Percentiles rank a stretch among this genome's conserved stretches.
Evolutionary conservation across 208 protist species (phyloP).

Genomic region (Acanthamoeba healyi): DNA sequence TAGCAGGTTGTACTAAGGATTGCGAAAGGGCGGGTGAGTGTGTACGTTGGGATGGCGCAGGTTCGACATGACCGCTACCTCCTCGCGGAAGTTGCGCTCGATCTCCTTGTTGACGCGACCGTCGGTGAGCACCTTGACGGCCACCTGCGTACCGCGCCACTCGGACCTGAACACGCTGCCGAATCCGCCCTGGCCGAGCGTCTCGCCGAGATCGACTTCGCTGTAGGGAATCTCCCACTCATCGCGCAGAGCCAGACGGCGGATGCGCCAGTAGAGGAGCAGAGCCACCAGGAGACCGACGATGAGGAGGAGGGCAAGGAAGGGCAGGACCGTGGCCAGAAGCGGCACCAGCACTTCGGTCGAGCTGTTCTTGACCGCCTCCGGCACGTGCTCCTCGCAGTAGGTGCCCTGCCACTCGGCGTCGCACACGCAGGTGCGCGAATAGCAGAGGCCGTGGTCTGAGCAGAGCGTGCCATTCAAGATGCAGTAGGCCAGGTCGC

Average conservation of each 20-base stretch:
- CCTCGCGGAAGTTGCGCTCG: background rate
- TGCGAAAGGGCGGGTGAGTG: no score
- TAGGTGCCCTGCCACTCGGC: background rate
- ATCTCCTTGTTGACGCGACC: background rate
- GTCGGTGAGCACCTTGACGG: slow-evolving; percentile 9
- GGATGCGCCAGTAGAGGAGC: background rate
- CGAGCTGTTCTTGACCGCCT: no score
- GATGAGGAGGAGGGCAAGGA: background rate
- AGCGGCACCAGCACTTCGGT: background rate
- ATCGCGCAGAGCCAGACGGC: background rate
- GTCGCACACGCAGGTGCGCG: background rate
- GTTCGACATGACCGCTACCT: background rate
- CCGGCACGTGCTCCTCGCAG: background rate
- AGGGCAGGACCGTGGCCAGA: background rate
- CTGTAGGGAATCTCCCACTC: background rate
- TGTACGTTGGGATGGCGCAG: slow-evolving; percentile 29
- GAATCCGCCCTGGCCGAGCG: background rate
- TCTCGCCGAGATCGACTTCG: background rate
- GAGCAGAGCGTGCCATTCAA: background rate
- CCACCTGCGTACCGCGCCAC: background rate
- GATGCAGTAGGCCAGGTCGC: background rate
- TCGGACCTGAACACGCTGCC: background rate
- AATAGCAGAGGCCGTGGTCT: background rate
- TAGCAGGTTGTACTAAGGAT: no score
- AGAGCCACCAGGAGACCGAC: background rate